Evolutionary conservation across 192 early-diverging fungal genomes (phyloP).

Genomic region (Glomus cerebriforme): DNA sequence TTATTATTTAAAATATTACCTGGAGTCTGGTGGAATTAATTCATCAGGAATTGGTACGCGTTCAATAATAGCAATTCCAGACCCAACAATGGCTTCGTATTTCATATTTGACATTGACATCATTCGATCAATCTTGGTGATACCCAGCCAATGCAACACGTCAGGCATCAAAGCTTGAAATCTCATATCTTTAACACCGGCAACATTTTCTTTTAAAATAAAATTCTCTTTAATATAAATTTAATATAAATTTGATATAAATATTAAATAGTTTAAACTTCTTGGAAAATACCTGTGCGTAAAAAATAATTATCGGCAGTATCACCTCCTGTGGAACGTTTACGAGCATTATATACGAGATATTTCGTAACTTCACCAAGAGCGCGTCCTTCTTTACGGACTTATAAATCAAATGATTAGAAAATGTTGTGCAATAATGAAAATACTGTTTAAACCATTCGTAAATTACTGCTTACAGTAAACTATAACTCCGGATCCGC

Average conservation of each 20-base stretch:
- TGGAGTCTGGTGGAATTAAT: slow-evolving; percentile 84
- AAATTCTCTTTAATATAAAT: neutral
- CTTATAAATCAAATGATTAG: slow-evolving; percentile 26
- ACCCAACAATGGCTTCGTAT: slow-evolving; percentile 87
- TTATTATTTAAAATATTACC: slow-evolving; percentile 25
- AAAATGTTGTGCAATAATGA: neutral
- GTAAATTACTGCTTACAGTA: slow-evolving; percentile 73
- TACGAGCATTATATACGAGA: slow-evolving; percentile 92
- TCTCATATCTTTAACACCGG: slow-evolving; percentile 93
- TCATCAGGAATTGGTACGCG: slow-evolving; percentile 89
- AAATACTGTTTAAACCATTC: neutral
- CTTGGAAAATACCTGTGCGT: slow-evolving; percentile 56
- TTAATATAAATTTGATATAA: neutral
- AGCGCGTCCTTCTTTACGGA: slow-evolving; percentile 93
- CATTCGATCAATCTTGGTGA: slow-evolving; percentile 90
- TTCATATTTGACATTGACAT: slow-evolving; percentile 73
- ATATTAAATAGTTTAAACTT: neutral
- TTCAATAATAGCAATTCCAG: slow-evolving; percentile 87
- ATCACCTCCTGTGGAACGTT: slow-evolving; percentile 83
- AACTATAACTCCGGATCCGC: slow-evolving; percentile 91
- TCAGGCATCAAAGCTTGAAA: slow-evolving; percentile 98
- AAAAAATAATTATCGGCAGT: slow-evolving; percentile 88
- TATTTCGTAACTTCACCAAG: slow-evolving; percentile 97
- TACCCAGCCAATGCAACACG: slow-evolving; percentile 94
- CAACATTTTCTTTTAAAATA: slow-evolving; percentile 62